Base-by-base conservation (phyloP, 2,329 filamentous ascomycete genomes). In the Pleoardoris graminearum region DNA sequence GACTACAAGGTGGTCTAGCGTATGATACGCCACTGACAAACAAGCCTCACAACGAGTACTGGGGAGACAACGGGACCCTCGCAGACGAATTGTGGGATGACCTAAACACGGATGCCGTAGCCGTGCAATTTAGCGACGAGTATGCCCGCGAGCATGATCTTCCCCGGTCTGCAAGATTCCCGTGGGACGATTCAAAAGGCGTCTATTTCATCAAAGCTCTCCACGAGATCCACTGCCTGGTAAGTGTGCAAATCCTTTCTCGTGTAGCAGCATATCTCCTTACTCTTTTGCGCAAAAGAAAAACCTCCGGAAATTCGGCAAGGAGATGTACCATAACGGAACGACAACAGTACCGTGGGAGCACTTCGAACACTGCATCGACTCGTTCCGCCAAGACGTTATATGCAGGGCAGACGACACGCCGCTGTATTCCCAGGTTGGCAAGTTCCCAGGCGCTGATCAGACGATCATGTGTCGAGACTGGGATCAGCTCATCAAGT, bases 121-220 rank as follows among this genome's bases (percentile, higher is more conserved):
- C 43, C n/a, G 47, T 56, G 10, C 39, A 32, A 21, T 25, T 56
- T 12, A 49, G 37, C 11, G 44, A 56, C 16, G 25, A 50, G 17
- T 53, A 17, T 16, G 45, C 38, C n/a, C n/a, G 45, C n/a, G 33
- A 32, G 21, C 50, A 50, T 16, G 39, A 25, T 22, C 41, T 56
- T 29, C 45, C 50, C 23, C 25, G 16, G 5, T 50, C 53, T 22
- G 43, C 29, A 7, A 46, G 45, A 3, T 56, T 49, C 17, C 19
- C 41, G 10, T 56, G 53, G 53, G 53, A 56, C 37, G 39, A 53
- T 16, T 16, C 14, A 2, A 53, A 55, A 48, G 49, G 53, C 7
- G 38, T 37, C n/a, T 55, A 55, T 30, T 52, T 52, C 21, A 37
- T 55, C 19, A 55, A 55, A 38, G 49, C 43, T 25, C 45, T 55